A percentile compares a stretch with the other conserved stretches of the same genome.
Conservation (phyloP, 495 filamentous ascomycete genomes). For the Talaromyces trachyspermus region DNA sequence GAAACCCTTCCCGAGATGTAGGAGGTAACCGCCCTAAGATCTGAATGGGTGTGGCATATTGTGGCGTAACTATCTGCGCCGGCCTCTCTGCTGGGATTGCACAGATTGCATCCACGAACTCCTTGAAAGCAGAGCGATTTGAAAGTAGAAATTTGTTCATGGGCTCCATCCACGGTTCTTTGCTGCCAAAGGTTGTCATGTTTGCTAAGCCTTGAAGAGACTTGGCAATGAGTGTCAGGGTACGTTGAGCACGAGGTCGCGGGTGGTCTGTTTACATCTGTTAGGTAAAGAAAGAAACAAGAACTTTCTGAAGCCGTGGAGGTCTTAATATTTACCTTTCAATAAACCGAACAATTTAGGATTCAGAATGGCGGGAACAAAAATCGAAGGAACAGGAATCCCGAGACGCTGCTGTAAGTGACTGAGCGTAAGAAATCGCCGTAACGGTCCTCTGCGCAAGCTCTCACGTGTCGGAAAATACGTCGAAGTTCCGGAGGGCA, state of each 20-base stretch:
- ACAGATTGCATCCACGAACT: slow-evolving; percentile 82
- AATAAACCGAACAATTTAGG: slow-evolving; percentile 93
- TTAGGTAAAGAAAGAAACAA: slow-evolving; percentile 14
- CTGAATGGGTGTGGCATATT: slow-evolving; percentile 87
- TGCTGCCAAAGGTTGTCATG: slow-evolving; percentile 85
- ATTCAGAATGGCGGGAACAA: slow-evolving; percentile 92
- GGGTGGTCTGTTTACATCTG: slow-evolving; percentile 60
- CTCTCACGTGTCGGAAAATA: slow-evolving; percentile 86
- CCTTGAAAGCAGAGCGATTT: slow-evolving; percentile 61
- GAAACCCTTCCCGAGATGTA: slow-evolving; percentile 86
- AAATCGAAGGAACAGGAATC: slow-evolving; percentile 93
- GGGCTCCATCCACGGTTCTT: slow-evolving; percentile 97
- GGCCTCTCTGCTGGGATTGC: slow-evolving; percentile 65
- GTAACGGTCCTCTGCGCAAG: slow-evolving; percentile 93
- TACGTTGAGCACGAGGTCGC: slow-evolving; percentile 76
- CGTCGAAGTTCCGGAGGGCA: slow-evolving; percentile 80
- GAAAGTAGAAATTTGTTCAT: slow-evolving; percentile 68
- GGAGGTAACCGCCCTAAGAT: slow-evolving; percentile 79
- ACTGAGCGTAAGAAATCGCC: slow-evolving; percentile 93
- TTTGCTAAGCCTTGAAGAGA: slow-evolving; percentile 93
- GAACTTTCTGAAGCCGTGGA: no score
- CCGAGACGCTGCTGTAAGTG: slow-evolving; percentile 90
- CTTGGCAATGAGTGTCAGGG: slow-evolving; percentile 90
- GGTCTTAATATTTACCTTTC: no score
- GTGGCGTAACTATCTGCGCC: slow-evolving; percentile 62